These are phyloP conservation scores for Aspergillus sclerotioniger DNA, from an alignment of 495 filamentous ascomycete genomes.

Conservation along the genomic window DNA sequence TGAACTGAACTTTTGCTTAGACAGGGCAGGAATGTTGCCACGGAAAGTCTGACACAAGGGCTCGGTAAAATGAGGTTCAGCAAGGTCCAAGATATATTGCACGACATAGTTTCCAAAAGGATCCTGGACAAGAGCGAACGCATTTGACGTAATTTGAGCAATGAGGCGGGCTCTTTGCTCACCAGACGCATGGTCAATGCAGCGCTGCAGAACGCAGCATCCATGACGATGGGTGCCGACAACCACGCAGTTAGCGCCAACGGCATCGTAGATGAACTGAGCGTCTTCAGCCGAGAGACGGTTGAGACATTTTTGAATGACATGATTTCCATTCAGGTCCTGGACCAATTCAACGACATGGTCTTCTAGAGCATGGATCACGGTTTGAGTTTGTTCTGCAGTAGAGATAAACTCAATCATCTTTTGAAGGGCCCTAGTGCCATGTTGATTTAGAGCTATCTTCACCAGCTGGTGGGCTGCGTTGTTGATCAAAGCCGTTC, in stretches of 20 bases:
- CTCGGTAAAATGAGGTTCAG: conserved; percentile 76
- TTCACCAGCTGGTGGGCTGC: conserved; percentile 79
- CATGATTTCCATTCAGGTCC: conserved; percentile 96
- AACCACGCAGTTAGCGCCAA: conserved; percentile 77
- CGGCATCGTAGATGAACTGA: conserved; percentile 94
- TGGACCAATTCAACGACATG: conserved; percentile 91
- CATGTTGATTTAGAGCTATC: conserved; percentile 95
- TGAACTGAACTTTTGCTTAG: conserved; percentile 98
- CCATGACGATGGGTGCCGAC: conserved; percentile 97
- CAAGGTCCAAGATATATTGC: conserved; percentile 95
- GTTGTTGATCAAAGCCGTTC: conserved; percentile 86
- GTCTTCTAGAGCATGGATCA: conserved; percentile 72
- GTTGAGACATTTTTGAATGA: conserved; percentile 98
- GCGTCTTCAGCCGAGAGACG: conserved; percentile 78
- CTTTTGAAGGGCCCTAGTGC: conserved; percentile 93
- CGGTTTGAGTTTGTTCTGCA: conserved; percentile 70
- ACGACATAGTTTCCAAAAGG: conserved; percentile 98
- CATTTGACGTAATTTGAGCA: conserved; percentile 75
- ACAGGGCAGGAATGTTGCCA: conserved; percentile 70
- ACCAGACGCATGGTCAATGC: conserved; percentile 94
- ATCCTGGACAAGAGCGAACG: conserved; percentile 83
- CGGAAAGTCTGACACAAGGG: conserved; percentile 76
- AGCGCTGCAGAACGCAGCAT: conserved; percentile 96
- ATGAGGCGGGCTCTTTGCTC: conserved; percentile 85
- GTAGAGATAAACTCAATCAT: conserved; percentile 97